phyloP scores from a whole-genome alignment of 2,329 filamentous ascomycete species.

The Penicillium sumatraense region DNA sequence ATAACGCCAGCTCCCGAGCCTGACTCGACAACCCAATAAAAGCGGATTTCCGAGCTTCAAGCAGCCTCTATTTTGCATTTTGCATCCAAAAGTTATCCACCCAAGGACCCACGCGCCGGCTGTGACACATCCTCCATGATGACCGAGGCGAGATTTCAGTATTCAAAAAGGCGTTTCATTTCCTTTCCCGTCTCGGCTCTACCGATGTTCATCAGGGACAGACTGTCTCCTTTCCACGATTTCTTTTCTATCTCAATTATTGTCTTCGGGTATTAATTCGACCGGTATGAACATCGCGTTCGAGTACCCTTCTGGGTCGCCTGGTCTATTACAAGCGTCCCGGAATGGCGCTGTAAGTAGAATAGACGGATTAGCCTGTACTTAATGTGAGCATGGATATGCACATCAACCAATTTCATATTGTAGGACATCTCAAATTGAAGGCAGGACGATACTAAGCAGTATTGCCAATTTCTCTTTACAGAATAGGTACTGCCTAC shows the following conservation, averaged over 20 bases:
- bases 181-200: conserved; percentile 24
- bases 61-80: neutral
- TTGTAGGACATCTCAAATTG: neutral
- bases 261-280: conserved; percentile 11
- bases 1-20: neutral
- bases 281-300: neutral
- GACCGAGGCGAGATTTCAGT: conserved; percentile 4
- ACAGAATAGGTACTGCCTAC: no score
- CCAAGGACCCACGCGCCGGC: conserved; percentile 2
- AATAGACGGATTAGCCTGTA: conserved; percentile 28
- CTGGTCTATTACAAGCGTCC: neutral
- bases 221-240: conserved; percentile 19
- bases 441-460: neutral
- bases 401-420: conserved; percentile 10
- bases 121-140: conserved; percentile 2
- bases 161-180: conserved; percentile 23
- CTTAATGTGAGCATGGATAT: conserved; percentile 37
- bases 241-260: conserved; percentile 15
- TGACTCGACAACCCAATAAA: neutral
- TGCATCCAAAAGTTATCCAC: neutral
- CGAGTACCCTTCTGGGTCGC: neutral
- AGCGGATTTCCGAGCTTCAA: neutral
- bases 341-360: conserved; percentile 24
- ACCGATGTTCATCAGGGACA: conserved; percentile 19
- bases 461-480: neutral